Conservation (phyloP, 2,329 filamentous ascomycete genomes). For the Atkinsonella texensis region DNA sequence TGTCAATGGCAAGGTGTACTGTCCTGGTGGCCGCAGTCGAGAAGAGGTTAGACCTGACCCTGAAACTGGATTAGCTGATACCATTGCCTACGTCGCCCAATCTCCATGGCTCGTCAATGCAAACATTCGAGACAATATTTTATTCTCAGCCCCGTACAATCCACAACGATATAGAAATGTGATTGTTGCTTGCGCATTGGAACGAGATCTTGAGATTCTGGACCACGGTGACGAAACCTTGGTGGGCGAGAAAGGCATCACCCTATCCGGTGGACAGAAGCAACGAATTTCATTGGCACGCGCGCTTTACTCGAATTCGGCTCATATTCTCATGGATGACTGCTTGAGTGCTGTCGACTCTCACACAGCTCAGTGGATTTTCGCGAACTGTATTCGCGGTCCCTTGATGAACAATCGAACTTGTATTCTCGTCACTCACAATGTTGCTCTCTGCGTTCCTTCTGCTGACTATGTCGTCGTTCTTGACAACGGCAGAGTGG, state of each 20-base stretch:
- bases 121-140: constrained; percentile 89
- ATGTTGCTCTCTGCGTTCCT: constrained; percentile 76
- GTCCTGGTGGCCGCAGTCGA: constrained; percentile 75
- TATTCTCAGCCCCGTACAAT: constrained; percentile 75
- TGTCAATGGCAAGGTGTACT: constrained; percentile 65
- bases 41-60: constrained; percentile 75
- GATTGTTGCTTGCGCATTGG: constrained; percentile 78
- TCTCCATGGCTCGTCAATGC: constrained; percentile 95
- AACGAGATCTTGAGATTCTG: constrained; percentile 83
- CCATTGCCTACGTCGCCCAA: constrained; percentile 91
- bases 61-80: constrained; percentile 78
- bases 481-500: constrained; percentile 75
- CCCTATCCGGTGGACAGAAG: constrained; percentile 92
- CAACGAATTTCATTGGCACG: constrained; percentile 94
- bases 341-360: constrained; percentile 95
- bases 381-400: constrained; percentile 81
- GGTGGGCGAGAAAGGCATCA: constrained; percentile 95
- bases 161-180: constrained; percentile 77
- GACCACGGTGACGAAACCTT: constrained; percentile 87
- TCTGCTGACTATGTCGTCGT: constrained; percentile 70
- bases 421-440: constrained; percentile 93
- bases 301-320: constrained; percentile 90
- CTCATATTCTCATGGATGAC: constrained; percentile 84
- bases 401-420: constrained; percentile 81
- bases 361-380: constrained; percentile 97